A percentile compares a stretch with the other conserved stretches of the same genome.
Conservation (phyloP, 345 rosid species). For the Salix dunnii region DNA sequence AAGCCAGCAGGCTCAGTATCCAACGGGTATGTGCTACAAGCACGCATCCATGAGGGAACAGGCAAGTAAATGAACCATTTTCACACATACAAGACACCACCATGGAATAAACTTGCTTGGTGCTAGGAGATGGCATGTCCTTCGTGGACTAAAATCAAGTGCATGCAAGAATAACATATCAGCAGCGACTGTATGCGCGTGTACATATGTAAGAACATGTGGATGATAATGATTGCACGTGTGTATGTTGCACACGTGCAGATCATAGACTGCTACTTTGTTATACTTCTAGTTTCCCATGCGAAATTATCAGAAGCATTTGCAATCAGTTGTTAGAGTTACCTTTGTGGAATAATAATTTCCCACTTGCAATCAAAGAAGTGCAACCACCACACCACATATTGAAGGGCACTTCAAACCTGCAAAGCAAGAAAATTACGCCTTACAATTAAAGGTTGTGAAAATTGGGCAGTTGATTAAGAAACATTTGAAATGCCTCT, state of each 20-base stretch:
- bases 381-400: conserved; percentile 98
- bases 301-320: not conserved
- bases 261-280: not conserved
- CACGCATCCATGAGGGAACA: not conserved
- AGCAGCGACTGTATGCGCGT: not conserved
- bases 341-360: conserved; percentile 98
- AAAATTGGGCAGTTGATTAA: not conserved
- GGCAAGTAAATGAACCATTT: not conserved
- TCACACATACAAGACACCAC: not conserved
- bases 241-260: not conserved
- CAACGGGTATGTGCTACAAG: not conserved
- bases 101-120: not conserved
- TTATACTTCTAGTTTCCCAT: not conserved
- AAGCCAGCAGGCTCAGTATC: not conserved
- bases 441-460: not conserved
- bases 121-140: not conserved
- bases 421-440: conserved; percentile 25
- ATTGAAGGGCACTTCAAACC: conserved; percentile 97
- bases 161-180: not conserved
- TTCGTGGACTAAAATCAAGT: not conserved
- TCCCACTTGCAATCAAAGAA: conserved; percentile 87
- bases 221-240: not conserved
- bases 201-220: not conserved
- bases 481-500: not conserved
- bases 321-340: not conserved